Evolutionary conservation across 129 eudicot species (phyloP).

Genomic region (Helichrysum umbraculigerum): DNA sequence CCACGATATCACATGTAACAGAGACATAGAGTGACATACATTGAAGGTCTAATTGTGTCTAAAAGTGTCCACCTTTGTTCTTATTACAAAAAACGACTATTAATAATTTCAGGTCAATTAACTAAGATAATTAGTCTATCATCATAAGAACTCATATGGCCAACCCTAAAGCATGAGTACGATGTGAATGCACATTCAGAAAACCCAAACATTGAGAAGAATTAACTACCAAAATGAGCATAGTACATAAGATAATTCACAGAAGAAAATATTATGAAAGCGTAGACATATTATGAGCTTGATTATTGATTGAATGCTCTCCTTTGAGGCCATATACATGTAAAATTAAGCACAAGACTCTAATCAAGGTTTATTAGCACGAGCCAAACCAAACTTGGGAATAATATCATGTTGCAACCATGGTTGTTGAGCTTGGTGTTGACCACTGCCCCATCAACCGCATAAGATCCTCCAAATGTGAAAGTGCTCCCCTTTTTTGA

Average conservation of each 20-base stretch:
- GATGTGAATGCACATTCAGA: background rate
- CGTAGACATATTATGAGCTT: background rate
- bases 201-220: background rate
- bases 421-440: constrained; percentile 88
- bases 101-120: no score
- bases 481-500: constrained; percentile 86
- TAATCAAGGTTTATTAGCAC: constrained; percentile 77
- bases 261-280: background rate
- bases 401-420: constrained; percentile 91
- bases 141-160: background rate
- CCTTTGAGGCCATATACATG: background rate
- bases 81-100: no score
- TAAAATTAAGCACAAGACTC: background rate
- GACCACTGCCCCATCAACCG: constrained; percentile 63
- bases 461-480: constrained; percentile 80
- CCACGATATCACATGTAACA: no score
- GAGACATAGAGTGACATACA: no score
- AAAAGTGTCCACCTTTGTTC: no score
- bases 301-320: background rate
- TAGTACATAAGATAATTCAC: no score
- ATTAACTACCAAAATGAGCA: background rate
- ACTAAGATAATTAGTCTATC: no score
- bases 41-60: no score
- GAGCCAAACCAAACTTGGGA: constrained; percentile 77
- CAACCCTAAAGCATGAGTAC: background rate